Evolutionary conservation across 768 basidiomycete genomes (phyloP), one percentile per base, ranked within the genome.

Genomic region (Rhodotorula graminis): DNA sequence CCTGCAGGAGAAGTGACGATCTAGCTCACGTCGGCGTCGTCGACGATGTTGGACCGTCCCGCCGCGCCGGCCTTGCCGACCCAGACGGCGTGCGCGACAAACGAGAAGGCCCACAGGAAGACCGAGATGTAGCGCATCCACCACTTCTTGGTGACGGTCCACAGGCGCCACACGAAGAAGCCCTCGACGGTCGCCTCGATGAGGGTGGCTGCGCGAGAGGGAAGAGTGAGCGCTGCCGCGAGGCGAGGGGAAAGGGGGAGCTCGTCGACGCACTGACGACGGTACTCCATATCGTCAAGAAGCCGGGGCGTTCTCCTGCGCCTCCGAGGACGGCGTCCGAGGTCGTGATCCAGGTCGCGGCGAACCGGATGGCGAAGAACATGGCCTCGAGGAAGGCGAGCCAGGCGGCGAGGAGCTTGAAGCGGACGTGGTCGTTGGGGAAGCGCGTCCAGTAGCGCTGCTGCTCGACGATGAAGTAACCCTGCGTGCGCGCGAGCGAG

Each of bases 91-190:
- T 72, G 71, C 0, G 71, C 57, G 2, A 27, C 11, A 18, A 56
- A 59, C 10, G 65, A 67, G 58, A 64, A 72, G 16, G 56, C 15
- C 71, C 71, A 72, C 49, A 72, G 61, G 6, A 59, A 8, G 29
- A 44, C 11, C 8, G 61, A 55, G 42, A 72, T 64, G 27, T n/a
- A 23, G 15, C 58, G 62, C 65, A 72, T 67, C 71, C 71, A 72
- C 3, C 31, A 8, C 19, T 49, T 58, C 49, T 64, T 53, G 4
- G 71, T 67, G 11, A 72, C 65, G 1, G 33, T 47, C 40, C 62
- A 72, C 7, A 72, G 58, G 12, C 71, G 44, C 44, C 40, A 72
- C 27, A 44, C 52, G 65, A 72, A 72, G 40, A 63, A 72, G 15
- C 71, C 71, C 47, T 72, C 71, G 33, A 47, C 21, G 9, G 62